Conservation (phyloP, 225 moss, liverwort and hornwort species). For the Rhytidiadelphus loreus region DNA sequence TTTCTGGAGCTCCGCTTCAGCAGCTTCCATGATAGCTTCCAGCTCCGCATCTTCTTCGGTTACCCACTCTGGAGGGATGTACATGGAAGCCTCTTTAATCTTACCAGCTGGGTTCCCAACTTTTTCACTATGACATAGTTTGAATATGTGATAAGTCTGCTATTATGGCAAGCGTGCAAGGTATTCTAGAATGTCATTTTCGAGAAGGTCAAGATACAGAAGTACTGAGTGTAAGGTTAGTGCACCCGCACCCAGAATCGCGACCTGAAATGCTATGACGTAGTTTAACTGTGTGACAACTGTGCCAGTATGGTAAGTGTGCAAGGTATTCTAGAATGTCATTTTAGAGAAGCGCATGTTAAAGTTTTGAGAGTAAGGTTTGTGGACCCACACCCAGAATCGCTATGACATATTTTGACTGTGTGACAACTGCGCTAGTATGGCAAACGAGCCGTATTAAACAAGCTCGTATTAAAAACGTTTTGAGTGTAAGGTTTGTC, state of each 20-base stretch:
- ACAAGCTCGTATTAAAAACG: not conserved
- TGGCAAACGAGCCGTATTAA: not conserved
- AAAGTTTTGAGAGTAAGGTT: not conserved
- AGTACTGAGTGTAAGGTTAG: not conserved
- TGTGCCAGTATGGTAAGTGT: not conserved
- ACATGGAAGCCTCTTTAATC: not conserved
- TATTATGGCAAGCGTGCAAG: not conserved
- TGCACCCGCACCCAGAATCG: not conserved
- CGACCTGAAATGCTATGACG: not conserved
- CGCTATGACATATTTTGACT: not conserved
- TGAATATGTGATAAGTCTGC: not conserved
- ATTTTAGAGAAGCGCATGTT: not conserved
- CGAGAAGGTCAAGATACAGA: not conserved
- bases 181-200: not conserved
- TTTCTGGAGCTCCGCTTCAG: slow-evolving; percentile 83
- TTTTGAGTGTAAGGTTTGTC: not conserved
- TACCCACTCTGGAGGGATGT: slow-evolving; percentile 26
- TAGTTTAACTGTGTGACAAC: not conserved
- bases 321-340: not conserved
- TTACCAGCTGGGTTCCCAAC: not conserved
- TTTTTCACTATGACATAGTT: not conserved
- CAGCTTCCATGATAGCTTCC: slow-evolving; percentile 75
- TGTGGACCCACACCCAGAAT: not conserved
- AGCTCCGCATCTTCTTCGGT: slow-evolving; percentile 64
- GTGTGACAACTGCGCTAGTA: not conserved